Evolutionary conservation across 352 stramenopile genomes (phyloP), one percentile per base, ranked within the genome.

Genomic region (Albugo candida): DNA sequence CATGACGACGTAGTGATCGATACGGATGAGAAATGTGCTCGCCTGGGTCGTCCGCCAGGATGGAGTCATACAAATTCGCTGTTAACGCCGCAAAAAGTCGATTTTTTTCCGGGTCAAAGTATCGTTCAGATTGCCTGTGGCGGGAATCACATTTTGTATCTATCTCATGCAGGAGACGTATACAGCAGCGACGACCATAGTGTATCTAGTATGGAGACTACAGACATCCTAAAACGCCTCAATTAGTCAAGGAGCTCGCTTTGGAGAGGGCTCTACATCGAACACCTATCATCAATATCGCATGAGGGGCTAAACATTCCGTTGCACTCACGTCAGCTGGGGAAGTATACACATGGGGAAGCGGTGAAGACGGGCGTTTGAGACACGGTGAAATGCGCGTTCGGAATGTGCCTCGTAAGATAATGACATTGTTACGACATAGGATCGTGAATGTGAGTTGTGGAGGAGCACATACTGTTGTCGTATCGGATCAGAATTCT

Each of bases 331-430:
- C 69, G 1, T 60, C 79, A 34, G 62, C 53, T 20, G 76, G 76
- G 3, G 73, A 89, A 47, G 24, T 89, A 13, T 89, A 83, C 53
- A 83, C 76, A 1, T 89, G 76, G 76, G 76, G 76, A 2, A 86
- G 76, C 46, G 76, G 76, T 5, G 76, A 89, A 59, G 76, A 89
- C 51, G 76, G 76, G 11, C 61, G 76, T 1, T 53, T 89, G 1
- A 73, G 76, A 4, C 76, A 89, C 47, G 76, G 76, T 6, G 76
- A 89, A 41, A 84, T 86, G 66, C 69, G 76, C 6, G 76, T 86
- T 45, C 71, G 76, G 14, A 54, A 59, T 13, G 64, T 84, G 13
- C 73, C 76, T 6, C 69, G 76, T 10, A 89, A 89, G 49, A 70
- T 89, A 2, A 84, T 89, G 73, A 74, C 65, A 49, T 54, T 89